Evolutionary conservation across 2,329 filamentous ascomycete species (phyloP).

Genomic region (Botrytis squamosa): DNA sequence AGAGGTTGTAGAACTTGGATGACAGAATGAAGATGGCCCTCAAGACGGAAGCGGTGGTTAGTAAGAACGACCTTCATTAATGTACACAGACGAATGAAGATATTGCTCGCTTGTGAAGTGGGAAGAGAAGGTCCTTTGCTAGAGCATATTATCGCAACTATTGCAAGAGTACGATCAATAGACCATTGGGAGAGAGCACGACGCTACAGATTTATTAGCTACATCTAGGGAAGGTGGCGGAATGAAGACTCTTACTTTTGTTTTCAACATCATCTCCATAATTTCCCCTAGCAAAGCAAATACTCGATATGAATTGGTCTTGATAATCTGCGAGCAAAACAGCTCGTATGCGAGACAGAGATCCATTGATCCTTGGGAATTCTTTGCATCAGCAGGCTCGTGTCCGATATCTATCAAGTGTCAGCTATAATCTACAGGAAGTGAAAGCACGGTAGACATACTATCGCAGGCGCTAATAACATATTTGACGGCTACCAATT

Average conservation of each 20-base stretch:
- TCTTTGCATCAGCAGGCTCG: conserved; percentile 21
- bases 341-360: conserved; percentile 33
- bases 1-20: conserved; percentile 55
- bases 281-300: conserved; percentile 38
- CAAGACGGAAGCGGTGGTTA: conserved; percentile 59
- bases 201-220: conserved; percentile 24
- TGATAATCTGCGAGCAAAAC: conserved; percentile 31
- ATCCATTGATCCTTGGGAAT: conserved; percentile 23
- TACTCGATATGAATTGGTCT: conserved; percentile 30
- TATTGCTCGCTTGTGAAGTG: conserved; percentile 27
- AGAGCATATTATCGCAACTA: conserved; percentile 38
- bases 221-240: conserved; percentile 5
- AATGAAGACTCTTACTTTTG: conserved; percentile 32
- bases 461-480: conserved; percentile 35
- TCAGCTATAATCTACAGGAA: conserved; percentile 12
- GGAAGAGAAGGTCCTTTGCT: conserved; percentile 31
- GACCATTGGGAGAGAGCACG: conserved; percentile 38
- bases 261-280: conserved; percentile 38
- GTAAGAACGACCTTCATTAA: conserved; percentile 57
- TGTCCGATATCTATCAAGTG: conserved; percentile 28
- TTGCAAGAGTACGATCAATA: conserved; percentile 39
- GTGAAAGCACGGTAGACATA: conserved; percentile 22
- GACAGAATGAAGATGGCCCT: conserved; percentile 61
- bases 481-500: conserved; percentile 31
- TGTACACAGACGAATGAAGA: conserved; percentile 45